Conservation (phyloP, 768 basidiomycete species). For the Sutorius australiensis region DNA sequence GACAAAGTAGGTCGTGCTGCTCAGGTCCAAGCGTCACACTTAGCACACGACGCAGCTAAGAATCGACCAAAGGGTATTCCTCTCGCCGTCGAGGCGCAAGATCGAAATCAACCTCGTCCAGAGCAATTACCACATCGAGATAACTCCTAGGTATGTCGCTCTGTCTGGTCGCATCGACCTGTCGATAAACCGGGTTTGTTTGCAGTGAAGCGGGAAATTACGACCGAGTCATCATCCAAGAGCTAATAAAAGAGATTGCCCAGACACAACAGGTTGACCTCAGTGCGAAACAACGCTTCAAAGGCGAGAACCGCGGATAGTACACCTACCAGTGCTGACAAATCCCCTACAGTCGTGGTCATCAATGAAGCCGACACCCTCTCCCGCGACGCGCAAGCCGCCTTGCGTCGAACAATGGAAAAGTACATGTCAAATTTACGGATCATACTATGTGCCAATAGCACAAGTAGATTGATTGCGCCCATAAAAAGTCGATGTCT, state of each 20-base stretch:
- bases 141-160: constrained; percentile 81
- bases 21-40: neutral
- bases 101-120: constrained; percentile 96
- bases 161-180: neutral
- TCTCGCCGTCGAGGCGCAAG: constrained; percentile 91
- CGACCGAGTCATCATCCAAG: constrained; percentile 93
- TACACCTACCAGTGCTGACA: neutral
- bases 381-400: constrained; percentile 94
- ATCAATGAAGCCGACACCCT: constrained; percentile 97
- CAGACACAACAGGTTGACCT: constrained; percentile 98
- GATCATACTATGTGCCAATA: constrained; percentile 94
- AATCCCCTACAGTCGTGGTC: constrained; percentile 68
- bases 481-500: constrained; percentile 96
- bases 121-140: constrained; percentile 96
- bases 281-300: constrained; percentile 93
- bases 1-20: constrained; percentile 67
- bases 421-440: constrained; percentile 99
- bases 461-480: constrained; percentile 91
- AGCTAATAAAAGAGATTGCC: constrained; percentile 96
- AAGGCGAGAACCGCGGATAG: constrained; percentile 52
- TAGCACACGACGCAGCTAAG: constrained; percentile 61
- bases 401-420: constrained; percentile 96
- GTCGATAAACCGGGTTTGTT: constrained; percentile 1
- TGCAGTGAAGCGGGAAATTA: constrained; percentile 92
- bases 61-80: constrained; percentile 95